A percentile compares a stretch with the other conserved stretches of the same genome.
phyloP scores from a whole-genome alignment of 1,139 yeast genomes.

The Trichomonascaceae sp. region DNA sequence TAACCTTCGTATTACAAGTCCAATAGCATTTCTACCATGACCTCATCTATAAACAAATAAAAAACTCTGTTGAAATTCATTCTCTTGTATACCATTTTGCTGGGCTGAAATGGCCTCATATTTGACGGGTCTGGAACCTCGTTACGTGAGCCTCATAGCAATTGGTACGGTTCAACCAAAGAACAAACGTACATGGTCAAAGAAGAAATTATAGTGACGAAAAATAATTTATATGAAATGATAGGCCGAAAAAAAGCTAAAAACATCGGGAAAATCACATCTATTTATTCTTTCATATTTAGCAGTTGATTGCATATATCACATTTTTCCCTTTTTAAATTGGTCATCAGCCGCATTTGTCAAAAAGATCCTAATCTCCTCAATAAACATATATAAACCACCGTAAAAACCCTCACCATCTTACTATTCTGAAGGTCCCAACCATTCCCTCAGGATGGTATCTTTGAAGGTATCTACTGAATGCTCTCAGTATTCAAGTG shows the following conservation, averaged over 20 bases:
- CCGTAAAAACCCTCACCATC: neutral
- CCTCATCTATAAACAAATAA: too few species aligned
- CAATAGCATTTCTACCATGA: too few species aligned
- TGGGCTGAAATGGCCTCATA: neutral
- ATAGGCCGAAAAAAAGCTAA: too few species aligned
- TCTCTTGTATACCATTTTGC: too few species aligned
- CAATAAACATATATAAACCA: neutral
- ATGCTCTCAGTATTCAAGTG: constrained; percentile 6
- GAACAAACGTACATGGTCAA: neutral
- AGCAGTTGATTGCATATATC: too few species aligned
- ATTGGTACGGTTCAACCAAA: neutral
- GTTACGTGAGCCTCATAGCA: neutral
- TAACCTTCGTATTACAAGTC: too few species aligned
- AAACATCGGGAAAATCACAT: too few species aligned
- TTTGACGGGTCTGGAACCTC: neutral
- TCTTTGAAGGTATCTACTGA: constrained; percentile 4
- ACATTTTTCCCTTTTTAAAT: neutral
- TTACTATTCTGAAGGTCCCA: neutral
- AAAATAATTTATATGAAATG: too few species aligned
- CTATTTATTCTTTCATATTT: too few species aligned
- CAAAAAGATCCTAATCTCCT: neutral
- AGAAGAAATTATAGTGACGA: neutral
- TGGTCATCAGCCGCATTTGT: neutral
- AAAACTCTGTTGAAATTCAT: too few species aligned
- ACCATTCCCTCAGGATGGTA: neutral